Evolutionary conservation across 345 rosid genomes (phyloP), one percentile per base, ranked within the genome.

Genomic region (Noccaea bulbosa): DNA sequence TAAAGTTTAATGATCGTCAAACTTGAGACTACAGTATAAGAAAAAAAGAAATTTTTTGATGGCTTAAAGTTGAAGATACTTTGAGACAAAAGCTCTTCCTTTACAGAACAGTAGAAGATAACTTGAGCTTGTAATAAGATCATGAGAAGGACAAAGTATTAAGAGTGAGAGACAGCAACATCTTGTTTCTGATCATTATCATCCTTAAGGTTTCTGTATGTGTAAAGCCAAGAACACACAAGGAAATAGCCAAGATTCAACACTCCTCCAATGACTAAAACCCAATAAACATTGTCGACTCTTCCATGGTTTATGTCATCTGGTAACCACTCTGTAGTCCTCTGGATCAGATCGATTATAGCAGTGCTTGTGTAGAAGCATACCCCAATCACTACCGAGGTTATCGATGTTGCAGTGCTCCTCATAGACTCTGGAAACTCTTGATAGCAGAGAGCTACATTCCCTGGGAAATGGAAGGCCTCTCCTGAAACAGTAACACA

Each of bases 381-480:
- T 16, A 85, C 68, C 34, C 81, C 90, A 9, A 76, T 40, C 7
- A 79, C 49, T 2, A 87, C 51, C 11, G 86, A 68, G 1, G 78
- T 27, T 54, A 89, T 81, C 15, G 88, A 86, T 0, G 90, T 80
- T 4, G 90, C 78, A 0, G 83, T 84, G 47, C 83, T 80, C 7
- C 54, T 40, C 43, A 87, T 34, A 8, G 83, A 77, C 43, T 16
- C 64, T 0, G 85, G 90, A 44, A 83, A 87, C 54, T 87, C 86
- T 70, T 79, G 84, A 62, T 83, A 79, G 48, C 80, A 83, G 24
- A 88, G 11, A 9, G 71, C 62, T 41, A 81, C 83, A 61, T 86
- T 86, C 53, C 85, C 88, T 0, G 87, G 95, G 37, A 65, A 78
- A 43, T 81, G 84, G 34, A 85, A 83, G 20, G 92, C 84, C 65